A percentile compares a stretch with the other conserved stretches of the same genome.
Conservation (phyloP, 139 green algal genomes). For the Parachlorella kessleri region DNA sequence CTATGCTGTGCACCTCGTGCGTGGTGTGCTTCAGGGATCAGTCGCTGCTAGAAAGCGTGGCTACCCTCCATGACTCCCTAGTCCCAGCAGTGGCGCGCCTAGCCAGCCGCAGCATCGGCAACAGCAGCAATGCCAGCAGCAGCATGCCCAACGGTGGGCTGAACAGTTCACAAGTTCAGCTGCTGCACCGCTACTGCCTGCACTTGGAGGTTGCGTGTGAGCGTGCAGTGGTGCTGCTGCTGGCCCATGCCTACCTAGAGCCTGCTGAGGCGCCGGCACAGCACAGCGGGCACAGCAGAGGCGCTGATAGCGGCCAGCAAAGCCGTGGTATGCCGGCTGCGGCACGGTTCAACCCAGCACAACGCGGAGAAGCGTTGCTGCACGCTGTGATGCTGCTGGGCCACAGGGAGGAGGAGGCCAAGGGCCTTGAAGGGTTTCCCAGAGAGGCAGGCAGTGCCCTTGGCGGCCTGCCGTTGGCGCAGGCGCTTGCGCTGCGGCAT, state of each 20-base stretch:
- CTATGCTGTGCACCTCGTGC: background rate
- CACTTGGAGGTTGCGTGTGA: slow-evolving; percentile 31
- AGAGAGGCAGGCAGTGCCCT: background rate
- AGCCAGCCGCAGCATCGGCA: background rate
- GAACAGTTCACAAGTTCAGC: background rate
- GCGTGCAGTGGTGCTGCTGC: slow-evolving; percentile 39
- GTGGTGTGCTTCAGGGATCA: slow-evolving; percentile 10
- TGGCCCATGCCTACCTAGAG: slow-evolving; percentile 47
- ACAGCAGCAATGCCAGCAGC: background rate
- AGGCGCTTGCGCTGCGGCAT: slow-evolving; percentile 20
- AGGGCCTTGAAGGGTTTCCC: background rate
- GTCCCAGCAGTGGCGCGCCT: slow-evolving; percentile 37
- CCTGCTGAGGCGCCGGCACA: background rate
- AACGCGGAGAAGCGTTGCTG: slow-evolving; percentile 61
- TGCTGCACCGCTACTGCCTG: background rate
- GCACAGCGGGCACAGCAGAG: slow-evolving; percentile 5
- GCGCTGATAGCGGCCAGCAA: background rate
- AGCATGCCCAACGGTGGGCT: background rate
- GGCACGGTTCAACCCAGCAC: too few species aligned
- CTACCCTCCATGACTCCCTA: slow-evolving; percentile 50
- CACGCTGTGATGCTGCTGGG: slow-evolving; percentile 53
- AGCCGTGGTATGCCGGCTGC: too few species aligned
- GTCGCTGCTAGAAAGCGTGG: slow-evolving; percentile 33
- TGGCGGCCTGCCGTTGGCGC: background rate
- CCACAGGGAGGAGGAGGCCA: slow-evolving; percentile 17